Base-by-base conservation (phyloP, 805 yeast genomes). In the Tetrapisispora iriomotensis region DNA sequence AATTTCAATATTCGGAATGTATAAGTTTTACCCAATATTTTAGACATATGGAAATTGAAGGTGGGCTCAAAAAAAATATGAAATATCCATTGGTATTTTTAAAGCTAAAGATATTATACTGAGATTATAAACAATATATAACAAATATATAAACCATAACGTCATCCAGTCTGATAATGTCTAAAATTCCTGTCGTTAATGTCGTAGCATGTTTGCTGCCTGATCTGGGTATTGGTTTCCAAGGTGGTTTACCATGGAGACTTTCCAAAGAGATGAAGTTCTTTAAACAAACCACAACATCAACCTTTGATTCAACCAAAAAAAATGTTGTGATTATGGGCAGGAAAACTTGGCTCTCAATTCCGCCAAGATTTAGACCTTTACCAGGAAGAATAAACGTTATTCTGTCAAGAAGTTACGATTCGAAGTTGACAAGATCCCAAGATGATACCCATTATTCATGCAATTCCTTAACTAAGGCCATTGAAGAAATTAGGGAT, bases 311-410 rank as follows among this genome's bases (percentile, higher is more conserved):
- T 21, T 56, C 62, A n/a, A 42, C 42, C 1, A 63, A 61, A 44
- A 53, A 47, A 29, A 85, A 86, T 55, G 94, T 84, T 0, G 97
- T 92, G 12, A 70, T 92, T 3, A 92, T 92, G 98, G 98, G 98
- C 12, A 71, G 96, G 43, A 82, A 79, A 54, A 90, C 97, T 2
- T 92, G 96, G 95, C 92, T 87, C 24, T 83, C 95, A 7, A 88
- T 92, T 24, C 97, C 98, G 0, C 45, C 61, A 1, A 78, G 72
- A 55, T 92, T 86, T 62, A 68, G 95, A 45, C 98, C 98, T 0
- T 67, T 92, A 33, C 79, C 80, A 3, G 75, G 68, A 36, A 70
- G 98, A 41, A 41, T 76, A 21, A 92, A 92, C 58, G 75, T 87
- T 12, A 76, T 92, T 0, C 62, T 92, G 9, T 81, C 94, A 20